Evolutionary conservation across 2,329 filamentous ascomycete genomes (phyloP), one percentile per base, ranked within the genome.

Genomic region (Clonostachys solani): DNA sequence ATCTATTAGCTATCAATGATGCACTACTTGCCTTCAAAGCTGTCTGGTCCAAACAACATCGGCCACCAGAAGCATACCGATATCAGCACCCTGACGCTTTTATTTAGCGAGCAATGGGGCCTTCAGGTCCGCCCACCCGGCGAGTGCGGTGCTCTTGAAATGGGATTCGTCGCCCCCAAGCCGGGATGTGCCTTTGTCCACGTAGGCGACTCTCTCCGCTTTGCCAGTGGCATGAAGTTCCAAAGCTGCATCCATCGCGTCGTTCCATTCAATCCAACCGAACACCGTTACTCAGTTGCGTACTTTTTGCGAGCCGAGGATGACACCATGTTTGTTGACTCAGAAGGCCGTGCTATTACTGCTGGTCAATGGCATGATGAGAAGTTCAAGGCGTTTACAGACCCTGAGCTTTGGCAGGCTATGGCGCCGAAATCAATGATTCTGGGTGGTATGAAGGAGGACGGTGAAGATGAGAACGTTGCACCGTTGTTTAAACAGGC

Each of bases 241-340:
- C 71, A 77, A 61, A 77, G 73, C 36, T 78, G 75, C 67, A 77
- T 81, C 59, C 78, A 81, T 67, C 68, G 76, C 49, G 77, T 81
- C 29, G 74, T 81, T 17, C 77, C 77, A 0, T 72, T 73, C 50
- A 60, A 77, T 61, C 66, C 69, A 18, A 55, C 59, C 38, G 73
- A 80, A 73, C 73, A 80, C 63, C 73, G 78, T 48, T 81, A 80
- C 69, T 78, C 73, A 10, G 77, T 81, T 51, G 77, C 78, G 13
- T 81, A 81, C 61, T 81, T 81, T 66, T 66, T 81, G 45, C 69
- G 77, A 35, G 73, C 77, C 45, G 75, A 80, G 66, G 69, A 80
- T 59, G 74, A 76, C 55, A 74, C 73, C 56, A 72, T 75, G 68
- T 80, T 81, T 59, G 67, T 67, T 43, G 78, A 81, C 62, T 72